Base-by-base conservation (phyloP, 176 grass and related monocot genomes). In the Rhynchospora tenuis region DNA sequence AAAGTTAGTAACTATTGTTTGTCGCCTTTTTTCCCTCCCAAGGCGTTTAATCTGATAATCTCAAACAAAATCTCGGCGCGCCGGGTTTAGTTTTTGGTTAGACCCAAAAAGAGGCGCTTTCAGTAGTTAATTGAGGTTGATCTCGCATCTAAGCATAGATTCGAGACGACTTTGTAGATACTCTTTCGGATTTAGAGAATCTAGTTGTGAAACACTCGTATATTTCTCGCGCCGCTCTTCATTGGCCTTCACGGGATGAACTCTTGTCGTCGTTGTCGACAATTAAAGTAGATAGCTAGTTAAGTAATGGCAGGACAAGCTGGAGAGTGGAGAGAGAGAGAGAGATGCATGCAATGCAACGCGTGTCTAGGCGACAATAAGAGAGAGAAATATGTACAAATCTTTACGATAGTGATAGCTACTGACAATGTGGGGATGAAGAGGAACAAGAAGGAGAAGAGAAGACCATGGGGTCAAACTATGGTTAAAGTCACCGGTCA, bases 361-460 rank as follows among this genome's bases (percentile, higher is more conserved):
- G 33, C 57, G 16, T 20, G 57, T 59, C 57, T 59, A 20, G 3
- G n/a, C 17, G 58, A 9, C 6, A 59, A 20, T 59, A 64, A 64
- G 61, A 64, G 64, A 68, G 14, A 31, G 56, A 7, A 67, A 73
- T 43, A 23, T n/a, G 79, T 81, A 46, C 79, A 62, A 50, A 81
- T 81, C 79, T 81, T 19, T 63, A 12, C 4, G 79, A 81, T 65
- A 81, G 79, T 61, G 79, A 81, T 23, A 6, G 59, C 31, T 81
- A 80, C 77, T 81, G 38, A 65, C 79, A 81, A 63, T 65, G 43
- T 81, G 59, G 57, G 27, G 79, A 15, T 16, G 14, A 12, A 81
- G 57, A 61, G 24, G 48, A 29, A 78, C 33, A 50, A 15, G 45
- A 64, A 23, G 69, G 48, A 73, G 33, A 38, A 38, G 33, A 38